Percentiles rank a stretch among this genome's conserved stretches.
phyloP scores from a whole-genome alignment of 768 basidiomycete species.

The Xerocomus brunneocitrinus region DNA sequence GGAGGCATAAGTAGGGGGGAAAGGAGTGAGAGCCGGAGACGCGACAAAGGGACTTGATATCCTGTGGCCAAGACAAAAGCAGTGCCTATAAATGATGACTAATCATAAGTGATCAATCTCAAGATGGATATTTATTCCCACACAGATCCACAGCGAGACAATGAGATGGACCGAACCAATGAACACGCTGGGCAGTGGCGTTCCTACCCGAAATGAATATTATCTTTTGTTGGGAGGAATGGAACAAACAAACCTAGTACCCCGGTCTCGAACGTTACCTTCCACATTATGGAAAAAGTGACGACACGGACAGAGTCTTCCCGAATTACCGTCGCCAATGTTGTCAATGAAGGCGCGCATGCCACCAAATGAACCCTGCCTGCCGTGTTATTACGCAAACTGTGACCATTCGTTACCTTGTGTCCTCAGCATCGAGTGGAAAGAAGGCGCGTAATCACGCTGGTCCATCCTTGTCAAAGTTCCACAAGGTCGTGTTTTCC shows the following conservation, averaged over 20 bases:
- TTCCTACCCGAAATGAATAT: slow-evolving; percentile 6
- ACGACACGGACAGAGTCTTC: slow-evolving; percentile 11
- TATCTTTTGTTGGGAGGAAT: slow-evolving; percentile 4
- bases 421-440: slow-evolving; percentile 10
- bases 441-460: not conserved
- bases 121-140: slow-evolving; percentile 4
- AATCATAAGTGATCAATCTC: slow-evolving; percentile 5
- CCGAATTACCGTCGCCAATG: not conserved
- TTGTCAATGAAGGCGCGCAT: too few species aligned
- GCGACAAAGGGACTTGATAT: slow-evolving; percentile 28
- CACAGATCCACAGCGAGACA: not conserved
- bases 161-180: slow-evolving; percentile 5
- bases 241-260: slow-evolving; percentile 6
- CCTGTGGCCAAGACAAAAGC: slow-evolving; percentile 33
- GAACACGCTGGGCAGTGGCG: too few species aligned
- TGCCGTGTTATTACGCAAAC: not conserved
- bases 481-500: not conserved
- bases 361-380: slow-evolving; percentile 4
- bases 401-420: not conserved
- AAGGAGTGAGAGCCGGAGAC: slow-evolving; percentile 13
- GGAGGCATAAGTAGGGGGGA: slow-evolving; percentile 29
- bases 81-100: slow-evolving; percentile 29
- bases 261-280: slow-evolving; percentile 2
- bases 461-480: not conserved
- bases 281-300: slow-evolving; percentile 11